Evolutionary conservation across 371 early-diverging fungal genomes (phyloP).

Genomic region (Batrachochytrium dendrobatidis): DNA sequence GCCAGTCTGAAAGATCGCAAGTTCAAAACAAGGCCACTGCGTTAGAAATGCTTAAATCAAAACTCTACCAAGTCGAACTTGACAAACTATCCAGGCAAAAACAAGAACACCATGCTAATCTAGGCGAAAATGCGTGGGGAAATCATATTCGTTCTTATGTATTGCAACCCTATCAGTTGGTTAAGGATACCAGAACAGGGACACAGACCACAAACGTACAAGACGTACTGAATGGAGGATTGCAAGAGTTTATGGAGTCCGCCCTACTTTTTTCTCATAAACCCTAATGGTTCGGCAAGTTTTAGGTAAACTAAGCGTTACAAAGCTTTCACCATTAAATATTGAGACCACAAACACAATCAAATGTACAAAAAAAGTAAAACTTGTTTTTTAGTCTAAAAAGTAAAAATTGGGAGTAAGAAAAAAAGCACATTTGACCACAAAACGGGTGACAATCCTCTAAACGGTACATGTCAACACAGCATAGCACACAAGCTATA

Average conservation of each 20-base stretch:
- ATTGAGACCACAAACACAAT: too few species aligned
- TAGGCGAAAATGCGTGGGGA: slow-evolving; percentile 37
- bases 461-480: too few species aligned
- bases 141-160: slow-evolving; percentile 44
- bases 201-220: slow-evolving; percentile 30
- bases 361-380: too few species aligned
- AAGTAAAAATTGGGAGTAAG: too few species aligned
- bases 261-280: too few species aligned
- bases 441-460: too few species aligned
- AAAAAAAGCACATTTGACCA: too few species aligned
- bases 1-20: slow-evolving; percentile 86
- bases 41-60: slow-evolving; percentile 70
- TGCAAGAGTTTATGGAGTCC: slow-evolving; percentile 7
- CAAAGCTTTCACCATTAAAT: too few species aligned
- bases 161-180: slow-evolving; percentile 43
- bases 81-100: slow-evolving; percentile 25
- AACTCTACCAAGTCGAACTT: slow-evolving; percentile 69
- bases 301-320: too few species aligned
- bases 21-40: slow-evolving; percentile 85
- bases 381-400: too few species aligned
- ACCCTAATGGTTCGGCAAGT: too few species aligned
- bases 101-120: slow-evolving; percentile 18
- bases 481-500: too few species aligned
- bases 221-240: slow-evolving; percentile 36
- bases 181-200: slow-evolving; percentile 40